phyloP scores from a whole-genome alignment of 768 basidiomycete genomes.

The Mycena chlorophos region DNA sequence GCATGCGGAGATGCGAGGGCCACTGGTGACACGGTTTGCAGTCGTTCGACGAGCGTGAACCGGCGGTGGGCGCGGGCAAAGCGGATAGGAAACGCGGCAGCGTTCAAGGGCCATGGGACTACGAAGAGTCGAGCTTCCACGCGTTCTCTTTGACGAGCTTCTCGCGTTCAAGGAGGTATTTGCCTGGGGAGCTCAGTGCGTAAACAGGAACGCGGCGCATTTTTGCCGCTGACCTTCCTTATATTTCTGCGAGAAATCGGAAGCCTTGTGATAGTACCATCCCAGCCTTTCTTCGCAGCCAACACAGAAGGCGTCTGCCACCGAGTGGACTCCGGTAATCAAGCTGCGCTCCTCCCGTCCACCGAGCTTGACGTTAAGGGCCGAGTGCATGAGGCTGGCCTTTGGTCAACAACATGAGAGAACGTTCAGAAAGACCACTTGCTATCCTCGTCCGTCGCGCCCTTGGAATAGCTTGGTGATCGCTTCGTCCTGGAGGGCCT shows the following conservation, averaged over 20 bases:
- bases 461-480: conserved; percentile 86
- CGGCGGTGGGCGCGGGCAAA: not conserved
- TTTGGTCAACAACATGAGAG: conserved; percentile 4
- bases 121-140: conserved; percentile 58
- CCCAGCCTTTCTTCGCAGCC: conserved; percentile 79
- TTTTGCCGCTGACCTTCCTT: conserved; percentile 63
- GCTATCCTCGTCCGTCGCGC: conserved; percentile 80
- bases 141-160: conserved; percentile 79
- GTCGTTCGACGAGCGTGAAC: not conserved
- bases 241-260: conserved; percentile 76
- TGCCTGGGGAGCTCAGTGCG: conserved; percentile 48
- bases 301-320: conserved; percentile 77
- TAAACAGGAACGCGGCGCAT: not conserved
- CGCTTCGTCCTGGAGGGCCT: conserved; percentile 82
- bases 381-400: conserved; percentile 71
- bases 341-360: conserved; percentile 72
- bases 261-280: conserved; percentile 82
- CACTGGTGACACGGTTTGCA: no score
- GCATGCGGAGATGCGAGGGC: not conserved
- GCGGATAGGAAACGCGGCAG: not conserved
- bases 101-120: not conserved
- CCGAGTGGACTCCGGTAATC: conserved; percentile 77
- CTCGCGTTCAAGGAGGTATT: conserved; percentile 80
- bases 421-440: conserved; percentile 32
- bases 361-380: conserved; percentile 73